A percentile compares a stretch with the other conserved stretches of the same genome.
These are phyloP conservation scores for Metschnikowia proteae DNA, from an alignment of 805 yeast genomes.

Conservation along the genomic window DNA sequence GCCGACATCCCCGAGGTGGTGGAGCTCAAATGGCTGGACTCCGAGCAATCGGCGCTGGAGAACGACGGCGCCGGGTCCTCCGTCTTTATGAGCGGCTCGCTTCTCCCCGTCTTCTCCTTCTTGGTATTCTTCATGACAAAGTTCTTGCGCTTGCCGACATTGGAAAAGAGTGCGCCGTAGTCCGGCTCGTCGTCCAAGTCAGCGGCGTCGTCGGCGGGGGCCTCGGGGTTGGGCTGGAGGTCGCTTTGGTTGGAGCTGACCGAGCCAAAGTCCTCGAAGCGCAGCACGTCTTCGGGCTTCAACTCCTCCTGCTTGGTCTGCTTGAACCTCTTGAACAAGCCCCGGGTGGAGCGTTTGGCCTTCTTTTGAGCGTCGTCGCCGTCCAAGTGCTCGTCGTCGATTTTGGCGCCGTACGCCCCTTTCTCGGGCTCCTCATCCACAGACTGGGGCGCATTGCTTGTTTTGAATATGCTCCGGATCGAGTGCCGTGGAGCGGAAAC, in stretches of 20 bases:
- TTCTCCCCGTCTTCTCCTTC: slow-evolving; percentile 16
- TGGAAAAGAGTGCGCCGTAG: slow-evolving; percentile 42
- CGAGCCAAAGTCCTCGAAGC: neutral
- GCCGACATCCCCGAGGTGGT: slow-evolving; percentile 8
- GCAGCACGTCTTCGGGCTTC: slow-evolving; percentile 14
- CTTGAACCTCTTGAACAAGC: slow-evolving; percentile 40
- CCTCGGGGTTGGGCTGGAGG: neutral
- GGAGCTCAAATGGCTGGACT: slow-evolving; percentile 4
- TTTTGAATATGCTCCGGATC: slow-evolving; percentile 32
- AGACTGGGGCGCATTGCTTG: slow-evolving; percentile 8
- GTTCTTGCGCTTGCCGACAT: slow-evolving; percentile 39
- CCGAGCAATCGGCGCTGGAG: slow-evolving; percentile 18
- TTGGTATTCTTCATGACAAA: slow-evolving; percentile 22
- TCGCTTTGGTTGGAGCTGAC: neutral
- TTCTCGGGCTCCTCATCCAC: neutral
- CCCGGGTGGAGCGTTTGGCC: slow-evolving; percentile 17
- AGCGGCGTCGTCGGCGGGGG: neutral
- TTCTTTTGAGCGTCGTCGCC: slow-evolving; percentile 21
- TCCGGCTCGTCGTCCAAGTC: slow-evolving; percentile 28
- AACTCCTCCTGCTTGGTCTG: slow-evolving; percentile 13
- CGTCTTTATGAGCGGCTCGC: neutral
- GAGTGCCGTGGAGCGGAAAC: slow-evolving; percentile 28
- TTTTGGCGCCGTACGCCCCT: neutral
- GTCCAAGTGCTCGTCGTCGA: neutral
- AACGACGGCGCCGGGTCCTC: slow-evolving; percentile 4